Base-by-base conservation (phyloP, 177 flowering plant species). In the Tripterygium wilfordii region DNA sequence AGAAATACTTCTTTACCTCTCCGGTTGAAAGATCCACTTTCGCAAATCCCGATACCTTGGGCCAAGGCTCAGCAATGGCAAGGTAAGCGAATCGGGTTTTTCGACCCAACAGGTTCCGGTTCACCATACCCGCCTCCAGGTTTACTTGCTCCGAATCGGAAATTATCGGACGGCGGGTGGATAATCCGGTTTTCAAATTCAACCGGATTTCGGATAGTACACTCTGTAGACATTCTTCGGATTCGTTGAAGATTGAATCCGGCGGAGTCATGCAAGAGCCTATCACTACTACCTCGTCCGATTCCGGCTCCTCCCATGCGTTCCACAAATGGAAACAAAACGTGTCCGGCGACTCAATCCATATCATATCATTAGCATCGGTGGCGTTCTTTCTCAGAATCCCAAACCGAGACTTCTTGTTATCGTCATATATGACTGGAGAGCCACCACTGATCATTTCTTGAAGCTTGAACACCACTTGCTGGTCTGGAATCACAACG, bases 261-360 rank as follows among this genome's bases (percentile, higher is more conserved):
- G 97, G 58, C 0, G 97, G 97, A 0, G 97, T 82, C 96, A 90
- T 87, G 69, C 94, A 80, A 2, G 96, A 87, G 0, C 97, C 96
- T 31, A 90, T 80, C 21, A 90, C 94, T 0, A 90, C 85, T 0
- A 87, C 68, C 57, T 85, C 96, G 35, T 76, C 75, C 9, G 73
- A 37, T 27, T 79, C 83, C 4, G 74, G 64, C 57, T 82, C 94
- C 57, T 90, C 97, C 97, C 97, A 90, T 0, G 97, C 91, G 37
- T 90, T 90, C 97, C 97, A 90, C 3, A 90, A 61, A 42, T 90
- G 97, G 55, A 90, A 90, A 55, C 97, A 87, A 73, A 90, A 90
- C 28, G 83, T 78, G 31, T 81, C 84, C 4, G 80, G 78, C 0
- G 58, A 72, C 2, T 87, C 84, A 0, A 90, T 62, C 97, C 96